phyloP scores from a whole-genome alignment of 352 stramenopile genomes.

The Globisporangium paddicum region DNA sequence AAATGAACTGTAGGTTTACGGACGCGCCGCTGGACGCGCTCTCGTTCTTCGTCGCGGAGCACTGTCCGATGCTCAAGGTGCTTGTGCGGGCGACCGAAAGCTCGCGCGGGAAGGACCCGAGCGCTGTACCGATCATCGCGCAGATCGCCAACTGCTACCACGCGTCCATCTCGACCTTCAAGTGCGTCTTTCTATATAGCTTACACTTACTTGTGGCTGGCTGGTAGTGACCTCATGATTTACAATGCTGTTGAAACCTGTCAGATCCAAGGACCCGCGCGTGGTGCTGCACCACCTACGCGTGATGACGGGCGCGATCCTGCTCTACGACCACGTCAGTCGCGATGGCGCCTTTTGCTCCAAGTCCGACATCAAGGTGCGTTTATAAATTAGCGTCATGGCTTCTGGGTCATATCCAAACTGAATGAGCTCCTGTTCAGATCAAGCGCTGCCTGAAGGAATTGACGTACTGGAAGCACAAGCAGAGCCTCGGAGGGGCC shows the following conservation, averaged over 20 bases:
- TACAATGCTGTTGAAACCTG: not conserved
- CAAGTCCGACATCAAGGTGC: constrained; percentile 55
- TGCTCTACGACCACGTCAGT: constrained; percentile 53
- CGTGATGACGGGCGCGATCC: constrained; percentile 49
- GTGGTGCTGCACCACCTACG: constrained; percentile 43
- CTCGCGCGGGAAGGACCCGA: constrained; percentile 29
- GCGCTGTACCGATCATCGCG: constrained; percentile 28
- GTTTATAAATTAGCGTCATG: not conserved
- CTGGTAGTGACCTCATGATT: not conserved
- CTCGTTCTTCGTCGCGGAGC: constrained; percentile 60
- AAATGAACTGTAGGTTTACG: constrained; percentile 18
- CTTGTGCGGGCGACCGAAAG: constrained; percentile 37
- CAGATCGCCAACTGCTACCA: constrained; percentile 44
- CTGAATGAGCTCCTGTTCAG: constrained; percentile 13
- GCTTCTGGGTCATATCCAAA: too few relatives aligned
- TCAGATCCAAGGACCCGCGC: constrained; percentile 31
- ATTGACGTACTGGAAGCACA: constrained; percentile 31
- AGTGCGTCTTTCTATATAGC: not conserved
- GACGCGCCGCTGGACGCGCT: constrained; percentile 44
- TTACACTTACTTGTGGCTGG: not conserved
- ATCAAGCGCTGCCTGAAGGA: constrained; percentile 61
- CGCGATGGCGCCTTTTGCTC: constrained; percentile 42
- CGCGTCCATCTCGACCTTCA: constrained; percentile 24
- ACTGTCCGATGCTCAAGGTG: constrained; percentile 56
- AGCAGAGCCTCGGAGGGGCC: constrained; percentile 15